Conservation (phyloP, 2,329 filamentous ascomycete species). For the Cladosporium velox region DNA sequence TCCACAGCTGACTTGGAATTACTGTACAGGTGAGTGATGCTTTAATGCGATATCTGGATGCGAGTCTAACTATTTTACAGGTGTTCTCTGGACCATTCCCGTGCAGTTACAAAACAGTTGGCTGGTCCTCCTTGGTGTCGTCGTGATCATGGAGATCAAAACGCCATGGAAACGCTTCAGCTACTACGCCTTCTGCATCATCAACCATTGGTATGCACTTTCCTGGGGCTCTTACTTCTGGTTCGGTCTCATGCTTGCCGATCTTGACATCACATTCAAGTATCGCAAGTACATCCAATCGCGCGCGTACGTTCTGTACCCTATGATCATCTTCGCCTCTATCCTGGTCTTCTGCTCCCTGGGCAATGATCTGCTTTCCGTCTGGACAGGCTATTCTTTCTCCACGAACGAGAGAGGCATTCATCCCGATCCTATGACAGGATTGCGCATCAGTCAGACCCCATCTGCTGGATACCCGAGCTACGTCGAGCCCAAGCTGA, state of each 20-base stretch:
- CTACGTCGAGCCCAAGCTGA: conserved; percentile 49
- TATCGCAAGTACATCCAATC: conserved; percentile 44
- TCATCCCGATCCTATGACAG: conserved; percentile 46
- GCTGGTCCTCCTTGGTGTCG: conserved; percentile 45
- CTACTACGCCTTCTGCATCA: conserved; percentile 48
- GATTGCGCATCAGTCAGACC: conserved; percentile 41
- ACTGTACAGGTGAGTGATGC: conserved; percentile 43
- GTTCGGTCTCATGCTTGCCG: conserved; percentile 47
- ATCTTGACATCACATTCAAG: conserved; percentile 50
- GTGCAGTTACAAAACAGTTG: conserved; percentile 51
- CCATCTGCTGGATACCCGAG: conserved; percentile 41
- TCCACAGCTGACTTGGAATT: conserved; percentile 50
- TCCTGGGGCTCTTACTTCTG: conserved; percentile 52
- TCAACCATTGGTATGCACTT: conserved; percentile 50
- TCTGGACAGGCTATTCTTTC: conserved; percentile 39
- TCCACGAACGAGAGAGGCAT: conserved; percentile 44
- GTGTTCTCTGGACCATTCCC: conserved; percentile 52
- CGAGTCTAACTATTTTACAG: background rate
- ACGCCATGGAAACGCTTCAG: conserved; percentile 49
- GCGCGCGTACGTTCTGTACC: conserved; percentile 41
- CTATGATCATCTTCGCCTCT: conserved; percentile 36
- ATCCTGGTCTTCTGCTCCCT: conserved; percentile 42
- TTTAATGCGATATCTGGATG: background rate
- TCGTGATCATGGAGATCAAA: conserved; percentile 49
- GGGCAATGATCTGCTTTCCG: conserved; percentile 40